Percentiles rank a stretch among this genome's conserved stretches.
Conservation (phyloP, 441 rosid genomes). For the Gossypium schwendimanii region DNA sequence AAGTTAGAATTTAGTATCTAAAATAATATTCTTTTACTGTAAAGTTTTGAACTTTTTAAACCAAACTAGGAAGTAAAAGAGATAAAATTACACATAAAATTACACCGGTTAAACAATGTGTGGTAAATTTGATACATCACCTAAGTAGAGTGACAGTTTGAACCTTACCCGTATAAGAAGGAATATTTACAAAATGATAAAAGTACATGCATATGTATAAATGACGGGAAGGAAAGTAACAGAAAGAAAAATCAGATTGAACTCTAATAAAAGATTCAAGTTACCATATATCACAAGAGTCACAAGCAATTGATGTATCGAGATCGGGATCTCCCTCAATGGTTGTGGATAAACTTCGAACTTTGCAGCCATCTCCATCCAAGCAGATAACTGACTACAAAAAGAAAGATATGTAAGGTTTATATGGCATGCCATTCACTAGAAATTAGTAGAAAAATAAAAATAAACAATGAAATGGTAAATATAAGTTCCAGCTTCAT, state of each 20-base stretch:
- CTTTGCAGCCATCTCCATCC: conserved; percentile 91
- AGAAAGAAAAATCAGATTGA: neutral
- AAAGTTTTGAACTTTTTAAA: neutral
- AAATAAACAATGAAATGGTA: conserved; percentile 8
- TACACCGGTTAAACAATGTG: neutral
- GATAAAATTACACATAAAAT: no score
- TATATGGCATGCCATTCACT: conserved; percentile 15
- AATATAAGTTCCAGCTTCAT: conserved; percentile 6
- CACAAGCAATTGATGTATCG: conserved; percentile 98
- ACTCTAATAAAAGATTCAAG: conserved; percentile 6
- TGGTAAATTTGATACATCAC: neutral
- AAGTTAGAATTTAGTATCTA: neutral
- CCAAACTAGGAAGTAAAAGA: neutral
- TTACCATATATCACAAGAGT: conserved; percentile 93
- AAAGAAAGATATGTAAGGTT: conserved; percentile 32
- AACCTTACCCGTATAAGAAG: neutral
- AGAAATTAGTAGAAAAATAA: neutral
- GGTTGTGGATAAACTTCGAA: conserved; percentile 46
- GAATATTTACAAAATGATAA: neutral
- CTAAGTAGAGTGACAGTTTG: neutral
- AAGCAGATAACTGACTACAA: conserved; percentile 97
- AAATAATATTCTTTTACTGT: neutral
- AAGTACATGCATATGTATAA: neutral
- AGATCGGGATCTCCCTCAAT: conserved; percentile 59
- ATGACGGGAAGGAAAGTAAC: neutral